Conservation (phyloP, 179 eudicot genomes). For the Amaranthus tricolor region DNA sequence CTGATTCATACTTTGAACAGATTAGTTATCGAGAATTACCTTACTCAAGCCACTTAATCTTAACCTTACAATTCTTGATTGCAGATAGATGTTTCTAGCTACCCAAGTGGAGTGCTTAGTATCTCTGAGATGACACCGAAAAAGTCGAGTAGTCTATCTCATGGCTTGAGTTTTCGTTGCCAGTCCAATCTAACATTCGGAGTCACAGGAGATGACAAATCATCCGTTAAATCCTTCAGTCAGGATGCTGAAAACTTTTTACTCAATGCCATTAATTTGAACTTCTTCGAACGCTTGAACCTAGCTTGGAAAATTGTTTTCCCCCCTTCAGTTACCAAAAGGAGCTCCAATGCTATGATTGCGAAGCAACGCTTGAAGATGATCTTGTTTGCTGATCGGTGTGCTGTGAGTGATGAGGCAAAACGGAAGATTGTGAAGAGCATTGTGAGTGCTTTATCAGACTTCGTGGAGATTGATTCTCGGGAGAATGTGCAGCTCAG, state of each 20-base stretch:
- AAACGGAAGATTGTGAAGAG: constrained; percentile 84
- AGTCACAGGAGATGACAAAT: constrained; percentile 41
- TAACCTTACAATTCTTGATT: neutral
- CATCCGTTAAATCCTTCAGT: constrained; percentile 49
- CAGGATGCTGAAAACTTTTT: constrained; percentile 74
- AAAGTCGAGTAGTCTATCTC: constrained; percentile 32
- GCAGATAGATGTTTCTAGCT: constrained; percentile 66
- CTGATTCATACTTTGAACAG: neutral
- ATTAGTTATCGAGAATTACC: neutral
- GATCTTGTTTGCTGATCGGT: constrained; percentile 94
- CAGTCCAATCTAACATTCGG: constrained; percentile 55
- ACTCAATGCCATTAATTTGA: constrained; percentile 69
- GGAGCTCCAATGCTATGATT: constrained; percentile 69
- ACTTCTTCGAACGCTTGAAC: constrained; percentile 79
- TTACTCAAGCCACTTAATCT: neutral
- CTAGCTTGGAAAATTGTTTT: constrained; percentile 94
- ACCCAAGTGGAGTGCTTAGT: constrained; percentile 40
- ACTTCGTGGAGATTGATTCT: constrained; percentile 92
- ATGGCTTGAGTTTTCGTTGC: constrained; percentile 44
- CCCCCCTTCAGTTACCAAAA: constrained; percentile 50
- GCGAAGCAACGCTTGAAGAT: constrained; percentile 94
- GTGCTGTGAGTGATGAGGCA: constrained; percentile 95
- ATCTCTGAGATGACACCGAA: constrained; percentile 37
- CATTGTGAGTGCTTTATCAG: constrained; percentile 76
- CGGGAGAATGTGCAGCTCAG: constrained; percentile 82